Evolutionary conservation across 495 filamentous ascomycete genomes (phyloP).

Genomic region (Annulohypoxylon bovei): DNA sequence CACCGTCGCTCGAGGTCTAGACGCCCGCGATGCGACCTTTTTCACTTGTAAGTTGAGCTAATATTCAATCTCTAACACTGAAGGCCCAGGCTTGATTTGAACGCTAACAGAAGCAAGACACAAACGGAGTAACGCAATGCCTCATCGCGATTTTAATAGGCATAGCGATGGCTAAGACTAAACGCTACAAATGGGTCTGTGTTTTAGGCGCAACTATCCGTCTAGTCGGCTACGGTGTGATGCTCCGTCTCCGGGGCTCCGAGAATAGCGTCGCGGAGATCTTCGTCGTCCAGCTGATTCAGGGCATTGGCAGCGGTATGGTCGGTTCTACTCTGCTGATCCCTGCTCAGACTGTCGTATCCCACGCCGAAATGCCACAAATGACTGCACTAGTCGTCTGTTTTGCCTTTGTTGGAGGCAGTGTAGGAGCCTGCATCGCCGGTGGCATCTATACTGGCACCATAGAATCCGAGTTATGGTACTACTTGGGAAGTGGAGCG

Average conservation of each 20-base stretch:
- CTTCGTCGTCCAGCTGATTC: conserved; percentile 58
- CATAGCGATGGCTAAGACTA: conserved; percentile 53
- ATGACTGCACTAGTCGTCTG: conserved; percentile 58
- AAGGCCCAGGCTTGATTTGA: not conserved
- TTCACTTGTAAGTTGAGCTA: conserved; percentile 43
- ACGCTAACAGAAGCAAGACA: conserved; percentile 37
- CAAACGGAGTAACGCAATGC: conserved; percentile 57
- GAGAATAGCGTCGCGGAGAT: conserved; percentile 56
- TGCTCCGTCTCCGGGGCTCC: conserved; percentile 59
- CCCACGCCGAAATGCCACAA: conserved; percentile 58
- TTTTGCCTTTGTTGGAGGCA: conserved; percentile 56
- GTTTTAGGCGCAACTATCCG: conserved; percentile 53
- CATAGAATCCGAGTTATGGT: conserved; percentile 45
- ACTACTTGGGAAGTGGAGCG: conserved; percentile 46
- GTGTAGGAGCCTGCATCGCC: conserved; percentile 59
- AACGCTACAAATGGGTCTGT: conserved; percentile 59
- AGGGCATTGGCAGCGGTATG: conserved; percentile 60
- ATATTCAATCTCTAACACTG: not conserved
- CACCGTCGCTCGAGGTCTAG: conserved; percentile 54
- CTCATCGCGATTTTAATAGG: conserved; percentile 55
- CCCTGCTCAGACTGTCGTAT: conserved; percentile 56
- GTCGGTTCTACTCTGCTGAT: conserved; percentile 57
- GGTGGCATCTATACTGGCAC: conserved; percentile 60
- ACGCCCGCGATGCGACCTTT: conserved; percentile 56
- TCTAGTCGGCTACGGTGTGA: conserved; percentile 60